These are phyloP conservation scores for Salvia sclarea DNA, from an alignment of 305 asterid species.

Conservation along the genomic window DNA sequence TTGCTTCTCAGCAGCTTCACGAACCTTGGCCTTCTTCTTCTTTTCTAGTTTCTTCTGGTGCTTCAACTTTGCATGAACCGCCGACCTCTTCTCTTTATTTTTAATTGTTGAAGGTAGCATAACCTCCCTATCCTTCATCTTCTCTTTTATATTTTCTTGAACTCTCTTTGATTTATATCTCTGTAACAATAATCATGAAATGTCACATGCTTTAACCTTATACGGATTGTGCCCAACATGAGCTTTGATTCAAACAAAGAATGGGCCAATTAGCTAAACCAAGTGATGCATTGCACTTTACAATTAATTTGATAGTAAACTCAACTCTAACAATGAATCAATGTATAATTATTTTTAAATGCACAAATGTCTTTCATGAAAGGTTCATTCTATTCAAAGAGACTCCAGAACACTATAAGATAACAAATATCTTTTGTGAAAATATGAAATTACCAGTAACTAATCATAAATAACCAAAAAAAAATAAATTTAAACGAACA, in stretches of 20 bases:
- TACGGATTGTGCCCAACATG: neutral
- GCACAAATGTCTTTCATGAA: neutral
- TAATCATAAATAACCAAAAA: too few species aligned
- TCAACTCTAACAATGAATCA: neutral
- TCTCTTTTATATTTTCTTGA: neutral
- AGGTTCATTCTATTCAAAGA: neutral
- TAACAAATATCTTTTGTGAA: too few species aligned
- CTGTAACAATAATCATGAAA: neutral
- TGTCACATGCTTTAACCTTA: neutral
- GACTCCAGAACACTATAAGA: neutral
- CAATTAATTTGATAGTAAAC: neutral
- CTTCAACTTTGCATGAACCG: constrained; percentile 74
- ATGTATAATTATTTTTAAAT: neutral
- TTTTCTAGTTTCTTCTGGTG: constrained; percentile 77
- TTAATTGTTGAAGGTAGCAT: constrained; percentile 78
- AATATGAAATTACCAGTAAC: too few species aligned
- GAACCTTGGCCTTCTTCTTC: constrained; percentile 66
- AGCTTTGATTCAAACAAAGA: neutral
- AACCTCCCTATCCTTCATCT: constrained; percentile 36
- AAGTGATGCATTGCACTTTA: neutral
- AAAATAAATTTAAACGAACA: too few species aligned
- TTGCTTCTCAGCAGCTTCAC: constrained; percentile 77
- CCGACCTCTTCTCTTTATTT: constrained; percentile 83
- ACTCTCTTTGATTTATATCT: constrained; percentile 9
- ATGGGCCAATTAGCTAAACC: neutral